Percentiles rank a stretch among this genome's conserved stretches.
phyloP scores from a whole-genome alignment of 192 early-diverging fungal genomes.

The Jimgerdemannia flammicorona region DNA sequence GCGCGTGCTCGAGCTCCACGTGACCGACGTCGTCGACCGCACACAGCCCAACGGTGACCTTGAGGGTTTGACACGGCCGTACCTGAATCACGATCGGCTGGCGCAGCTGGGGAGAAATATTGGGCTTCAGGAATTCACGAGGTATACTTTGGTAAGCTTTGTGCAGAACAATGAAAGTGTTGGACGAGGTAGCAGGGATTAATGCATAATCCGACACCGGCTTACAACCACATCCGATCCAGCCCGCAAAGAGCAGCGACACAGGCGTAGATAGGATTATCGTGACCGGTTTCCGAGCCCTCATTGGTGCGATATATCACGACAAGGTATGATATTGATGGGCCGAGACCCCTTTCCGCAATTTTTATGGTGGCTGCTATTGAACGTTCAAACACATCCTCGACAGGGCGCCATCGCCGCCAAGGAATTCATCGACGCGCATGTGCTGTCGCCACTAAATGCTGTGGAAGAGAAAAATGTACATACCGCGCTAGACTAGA shows the following conservation, averaged over 20 bases:
- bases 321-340: conserved; percentile 29
- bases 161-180: background rate
- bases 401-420: background rate
- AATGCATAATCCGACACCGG: background rate
- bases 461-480: too few species aligned
- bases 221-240: background rate
- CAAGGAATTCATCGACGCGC: background rate
- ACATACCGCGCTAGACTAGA: too few species aligned
- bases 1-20: conserved; percentile 14
- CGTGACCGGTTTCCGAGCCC: conserved; percentile 33
- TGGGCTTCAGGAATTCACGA: background rate
- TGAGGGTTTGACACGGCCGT: background rate
- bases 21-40: background rate
- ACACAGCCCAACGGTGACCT: background rate
- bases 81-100: background rate
- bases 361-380: background rate
- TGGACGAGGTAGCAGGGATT: background rate
- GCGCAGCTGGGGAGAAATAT: background rate
- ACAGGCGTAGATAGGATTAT: background rate
- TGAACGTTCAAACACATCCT: background rate
- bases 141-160: background rate
- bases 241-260: background rate
- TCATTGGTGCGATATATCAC: conserved; percentile 48
- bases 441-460: background rate
- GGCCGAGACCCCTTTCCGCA: background rate